phyloP scores from a whole-genome alignment of 441 rosid species.

The Hypseocharis bilobata region DNA sequence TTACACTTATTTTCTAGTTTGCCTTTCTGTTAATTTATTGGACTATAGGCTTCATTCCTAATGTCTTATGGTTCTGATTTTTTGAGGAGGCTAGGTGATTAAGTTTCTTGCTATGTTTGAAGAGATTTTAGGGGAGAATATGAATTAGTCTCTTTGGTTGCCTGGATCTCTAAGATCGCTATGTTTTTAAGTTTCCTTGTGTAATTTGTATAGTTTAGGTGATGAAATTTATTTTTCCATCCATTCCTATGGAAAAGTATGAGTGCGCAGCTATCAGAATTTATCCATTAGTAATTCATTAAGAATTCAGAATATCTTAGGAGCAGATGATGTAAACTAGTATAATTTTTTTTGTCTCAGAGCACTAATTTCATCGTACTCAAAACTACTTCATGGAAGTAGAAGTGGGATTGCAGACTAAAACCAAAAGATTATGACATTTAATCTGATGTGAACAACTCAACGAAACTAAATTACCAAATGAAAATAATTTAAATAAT shows the following conservation, averaged over 20 bases:
- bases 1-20: no score
- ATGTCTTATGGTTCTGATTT: no score
- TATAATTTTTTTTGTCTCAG: background rate
- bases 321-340: background rate
- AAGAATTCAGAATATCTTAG: background rate
- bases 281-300: background rate
- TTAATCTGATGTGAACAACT: background rate
- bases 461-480: background rate
- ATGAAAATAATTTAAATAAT: background rate
- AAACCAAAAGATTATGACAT: background rate
- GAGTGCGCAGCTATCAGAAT: background rate
- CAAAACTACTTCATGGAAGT: background rate
- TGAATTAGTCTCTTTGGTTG: no score
- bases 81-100: no score
- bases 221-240: background rate
- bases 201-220: no score
- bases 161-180: no score
- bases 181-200: no score
- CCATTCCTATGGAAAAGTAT: background rate
- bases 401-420: background rate
- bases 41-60: no score
- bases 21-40: no score
- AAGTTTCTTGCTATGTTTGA: no score
- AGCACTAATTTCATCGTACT: no score
- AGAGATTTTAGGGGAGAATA: no score